Percentiles rank a stretch among this genome's conserved stretches.
Conservation (phyloP, 805 yeast species). For the Babjeviella inositovora region DNA sequence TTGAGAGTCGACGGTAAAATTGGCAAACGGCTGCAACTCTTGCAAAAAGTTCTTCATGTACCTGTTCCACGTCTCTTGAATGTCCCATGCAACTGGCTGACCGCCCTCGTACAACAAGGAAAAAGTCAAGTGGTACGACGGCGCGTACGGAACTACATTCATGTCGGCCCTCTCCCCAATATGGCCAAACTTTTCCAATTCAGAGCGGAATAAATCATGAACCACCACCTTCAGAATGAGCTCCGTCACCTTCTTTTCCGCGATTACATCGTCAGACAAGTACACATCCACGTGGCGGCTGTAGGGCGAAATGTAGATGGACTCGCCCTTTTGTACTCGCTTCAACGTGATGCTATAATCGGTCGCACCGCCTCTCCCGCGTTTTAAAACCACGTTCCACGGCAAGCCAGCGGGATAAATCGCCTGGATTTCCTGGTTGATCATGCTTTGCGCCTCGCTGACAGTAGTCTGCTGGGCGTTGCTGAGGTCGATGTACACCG, state of each 20-base stretch:
- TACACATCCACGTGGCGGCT: slow-evolving; percentile 13
- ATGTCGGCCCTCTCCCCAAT: slow-evolving; percentile 10
- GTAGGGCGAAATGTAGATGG: slow-evolving; percentile 17
- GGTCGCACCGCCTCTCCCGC: slow-evolving; percentile 7
- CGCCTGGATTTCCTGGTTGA: slow-evolving; percentile 8
- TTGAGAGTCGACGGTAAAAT: slow-evolving; percentile 68
- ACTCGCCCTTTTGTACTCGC: slow-evolving; percentile 8
- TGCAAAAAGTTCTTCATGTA: slow-evolving; percentile 39
- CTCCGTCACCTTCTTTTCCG: slow-evolving; percentile 13
- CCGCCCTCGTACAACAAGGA: slow-evolving; percentile 63
- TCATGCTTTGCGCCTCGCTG: slow-evolving; percentile 5
- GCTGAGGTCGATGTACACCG: slow-evolving; percentile 20
- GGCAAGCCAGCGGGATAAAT: slow-evolving; percentile 6
- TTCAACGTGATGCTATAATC: slow-evolving; percentile 22
- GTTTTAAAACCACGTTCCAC: slow-evolving; percentile 13
- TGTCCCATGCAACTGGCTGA: slow-evolving; percentile 57
- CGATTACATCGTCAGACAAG: slow-evolving; percentile 10
- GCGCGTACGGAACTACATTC: slow-evolving; percentile 40
- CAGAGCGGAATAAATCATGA: slow-evolving; percentile 20
- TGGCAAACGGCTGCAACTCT: slow-evolving; percentile 36
- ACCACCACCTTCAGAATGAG: slow-evolving; percentile 17
- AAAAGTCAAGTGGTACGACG: slow-evolving; percentile 61
- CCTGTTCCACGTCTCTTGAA: slow-evolving; percentile 30
- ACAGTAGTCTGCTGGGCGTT: neutral
- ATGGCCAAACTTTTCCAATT: slow-evolving; percentile 13